phyloP scores from a whole-genome alignment of 768 basidiomycete genomes.

The Gymnopilus dilepis region DNA sequence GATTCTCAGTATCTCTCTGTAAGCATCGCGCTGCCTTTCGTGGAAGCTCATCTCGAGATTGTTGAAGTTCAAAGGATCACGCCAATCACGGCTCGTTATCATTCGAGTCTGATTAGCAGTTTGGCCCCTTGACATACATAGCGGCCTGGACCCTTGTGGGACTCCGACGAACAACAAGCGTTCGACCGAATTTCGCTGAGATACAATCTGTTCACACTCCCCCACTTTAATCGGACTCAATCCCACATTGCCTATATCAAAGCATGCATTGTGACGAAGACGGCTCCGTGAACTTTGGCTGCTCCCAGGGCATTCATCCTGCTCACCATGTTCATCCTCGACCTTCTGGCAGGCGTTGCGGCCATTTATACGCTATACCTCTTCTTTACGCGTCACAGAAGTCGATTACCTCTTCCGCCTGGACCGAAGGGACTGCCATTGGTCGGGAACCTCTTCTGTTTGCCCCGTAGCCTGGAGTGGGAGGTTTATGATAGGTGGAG shows the following conservation, averaged over 20 bases:
- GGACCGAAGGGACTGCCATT: constrained; percentile 33
- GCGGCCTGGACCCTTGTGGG: not conserved
- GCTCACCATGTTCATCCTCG: constrained; percentile 1
- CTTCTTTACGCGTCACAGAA: not conserved
- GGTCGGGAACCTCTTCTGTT: constrained; percentile 39
- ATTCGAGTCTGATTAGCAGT: not conserved
- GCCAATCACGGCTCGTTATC: not conserved
- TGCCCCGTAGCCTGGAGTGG: constrained; percentile 39
- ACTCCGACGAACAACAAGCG: not conserved
- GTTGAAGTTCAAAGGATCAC: too few relatives aligned
- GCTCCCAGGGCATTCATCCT: not conserved
- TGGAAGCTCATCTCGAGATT: too few relatives aligned
- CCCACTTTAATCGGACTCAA: not conserved
- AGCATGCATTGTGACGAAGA: not conserved
- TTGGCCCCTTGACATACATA: not conserved
- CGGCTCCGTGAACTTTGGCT: not conserved
- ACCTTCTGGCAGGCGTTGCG: constrained; percentile 3
- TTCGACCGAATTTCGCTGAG: not conserved
- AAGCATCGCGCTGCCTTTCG: too few relatives aligned
- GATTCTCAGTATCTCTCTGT: too few relatives aligned
- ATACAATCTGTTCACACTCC: not conserved
- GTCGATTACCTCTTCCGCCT: constrained; percentile 37
- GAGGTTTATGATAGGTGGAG: constrained; percentile 44
- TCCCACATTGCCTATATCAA: not conserved
- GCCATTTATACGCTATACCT: not conserved